A percentile compares a stretch with the other conserved stretches of the same genome.
Conservation (phyloP, 805 yeast species). For the Candida nitratophila region DNA sequence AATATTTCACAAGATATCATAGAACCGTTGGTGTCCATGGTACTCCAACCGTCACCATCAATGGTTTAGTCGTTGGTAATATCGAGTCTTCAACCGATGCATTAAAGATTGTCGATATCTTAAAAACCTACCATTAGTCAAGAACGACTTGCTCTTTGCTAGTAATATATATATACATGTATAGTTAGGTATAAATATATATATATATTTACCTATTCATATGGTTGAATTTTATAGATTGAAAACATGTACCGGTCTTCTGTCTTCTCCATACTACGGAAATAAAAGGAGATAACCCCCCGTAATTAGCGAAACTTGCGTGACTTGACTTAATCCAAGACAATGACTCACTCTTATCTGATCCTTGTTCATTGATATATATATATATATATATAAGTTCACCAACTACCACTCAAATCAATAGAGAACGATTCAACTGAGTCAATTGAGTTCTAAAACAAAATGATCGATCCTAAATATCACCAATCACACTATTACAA, state of each 20-base stretch:
- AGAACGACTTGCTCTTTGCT: too few relatives aligned
- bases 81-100: slow-evolving; percentile 58
- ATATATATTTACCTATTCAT: too few relatives aligned
- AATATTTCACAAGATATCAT: slow-evolving; percentile 64
- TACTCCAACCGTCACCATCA: slow-evolving; percentile 72
- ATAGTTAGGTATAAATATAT: too few relatives aligned
- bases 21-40: slow-evolving; percentile 77
- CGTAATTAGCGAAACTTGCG: too few relatives aligned
- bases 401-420: background rate
- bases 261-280: too few relatives aligned
- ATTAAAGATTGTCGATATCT: slow-evolving; percentile 34
- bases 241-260: too few relatives aligned
- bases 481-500: background rate
- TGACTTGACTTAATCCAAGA: too few relatives aligned
- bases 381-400: too few relatives aligned
- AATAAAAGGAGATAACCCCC: too few relatives aligned
- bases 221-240: too few relatives aligned
- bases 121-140: slow-evolving; percentile 20
- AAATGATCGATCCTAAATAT: background rate
- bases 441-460: too few relatives aligned
- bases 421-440: background rate
- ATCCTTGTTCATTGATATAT: background rate
- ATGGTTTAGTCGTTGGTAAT: slow-evolving; percentile 53
- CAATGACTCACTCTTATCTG: background rate
- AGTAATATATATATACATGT: too few relatives aligned